Conservation (phyloP, 2,329 filamentous ascomycete genomes). For the Huntiella omanensis region DNA sequence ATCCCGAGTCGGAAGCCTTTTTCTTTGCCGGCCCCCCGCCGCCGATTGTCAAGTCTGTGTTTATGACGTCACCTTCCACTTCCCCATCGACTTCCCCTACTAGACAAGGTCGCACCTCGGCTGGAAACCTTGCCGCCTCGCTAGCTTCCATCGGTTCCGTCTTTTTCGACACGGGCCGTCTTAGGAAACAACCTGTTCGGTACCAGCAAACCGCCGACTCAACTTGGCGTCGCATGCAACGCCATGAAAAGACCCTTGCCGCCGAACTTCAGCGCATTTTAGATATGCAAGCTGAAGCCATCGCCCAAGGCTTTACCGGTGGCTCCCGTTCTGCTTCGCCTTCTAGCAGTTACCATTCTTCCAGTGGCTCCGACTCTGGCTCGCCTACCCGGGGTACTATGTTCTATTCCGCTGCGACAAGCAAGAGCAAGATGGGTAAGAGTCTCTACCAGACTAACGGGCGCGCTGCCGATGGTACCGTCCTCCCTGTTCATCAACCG, state of each 20-base stretch:
- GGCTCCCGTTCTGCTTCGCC: not conserved
- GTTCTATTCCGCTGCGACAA: slow-evolving; percentile 22
- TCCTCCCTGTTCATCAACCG: slow-evolving; percentile 44
- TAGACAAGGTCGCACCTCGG: slow-evolving; percentile 2
- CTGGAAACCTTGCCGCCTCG: slow-evolving; percentile 9
- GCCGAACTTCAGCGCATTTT: slow-evolving; percentile 28
- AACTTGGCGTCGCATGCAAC: slow-evolving; percentile 27
- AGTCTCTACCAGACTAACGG: slow-evolving; percentile 24
- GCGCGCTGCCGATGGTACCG: slow-evolving; percentile 24
- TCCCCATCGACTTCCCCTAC: slow-evolving; percentile 11
- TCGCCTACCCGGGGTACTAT: slow-evolving; percentile 24
- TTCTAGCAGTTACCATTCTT: slow-evolving; percentile 14
- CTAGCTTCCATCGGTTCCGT: slow-evolving; percentile 17
- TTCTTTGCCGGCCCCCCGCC: slow-evolving; percentile 32
- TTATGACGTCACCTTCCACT: slow-evolving; percentile 15
- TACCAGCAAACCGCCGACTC: slow-evolving; percentile 19
- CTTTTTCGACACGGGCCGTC: slow-evolving; percentile 20
- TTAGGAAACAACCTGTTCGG: slow-evolving; percentile 14
- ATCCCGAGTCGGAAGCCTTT: slow-evolving; percentile 15
- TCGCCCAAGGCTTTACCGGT: slow-evolving; percentile 6
- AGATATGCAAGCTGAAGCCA: slow-evolving; percentile 27
- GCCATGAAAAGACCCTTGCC: slow-evolving; percentile 27
- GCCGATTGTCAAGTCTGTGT: slow-evolving; percentile 27
- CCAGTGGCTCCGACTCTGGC: slow-evolving; percentile 13
- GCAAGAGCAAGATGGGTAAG: slow-evolving; percentile 22